phyloP scores from a whole-genome alignment of 805 yeast species.

The Nakazawaea populi region DNA sequence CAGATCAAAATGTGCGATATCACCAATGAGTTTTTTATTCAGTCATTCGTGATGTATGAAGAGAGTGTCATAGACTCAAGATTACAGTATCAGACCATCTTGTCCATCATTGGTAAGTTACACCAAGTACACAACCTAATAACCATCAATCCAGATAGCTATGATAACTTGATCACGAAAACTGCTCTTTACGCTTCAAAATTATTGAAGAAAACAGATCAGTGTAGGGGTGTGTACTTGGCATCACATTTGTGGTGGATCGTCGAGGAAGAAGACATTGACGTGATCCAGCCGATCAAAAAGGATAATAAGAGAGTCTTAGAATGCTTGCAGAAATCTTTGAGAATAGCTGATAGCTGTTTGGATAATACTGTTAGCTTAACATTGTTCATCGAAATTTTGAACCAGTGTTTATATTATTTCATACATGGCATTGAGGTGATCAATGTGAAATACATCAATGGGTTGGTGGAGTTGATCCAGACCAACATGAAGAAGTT shows the following conservation, averaged over 20 bases:
- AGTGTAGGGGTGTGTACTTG: constrained; percentile 82
- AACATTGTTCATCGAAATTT: constrained; percentile 83
- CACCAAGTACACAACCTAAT: constrained; percentile 36
- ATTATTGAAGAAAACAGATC: constrained; percentile 86
- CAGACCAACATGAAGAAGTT: constrained; percentile 53
- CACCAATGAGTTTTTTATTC: constrained; percentile 83
- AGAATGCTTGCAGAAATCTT: constrained; percentile 84
- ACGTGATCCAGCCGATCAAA: constrained; percentile 24
- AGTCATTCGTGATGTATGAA: constrained; percentile 82
- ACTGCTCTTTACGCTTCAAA: constrained; percentile 85
- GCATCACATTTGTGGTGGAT: constrained; percentile 97
- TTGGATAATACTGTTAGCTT: constrained; percentile 72
- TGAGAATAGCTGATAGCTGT: constrained; percentile 90
- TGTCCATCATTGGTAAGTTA: constrained; percentile 40
- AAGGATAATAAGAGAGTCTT: constrained; percentile 65
- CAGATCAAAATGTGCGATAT: constrained; percentile 66
- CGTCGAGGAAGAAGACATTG: constrained; percentile 40
- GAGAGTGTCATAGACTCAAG: constrained; percentile 45
- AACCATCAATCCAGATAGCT: constrained; percentile 45
- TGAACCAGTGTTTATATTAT: constrained; percentile 81
- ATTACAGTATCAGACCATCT: constrained; percentile 42
- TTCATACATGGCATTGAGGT: constrained; percentile 72
- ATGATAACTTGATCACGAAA: constrained; percentile 77
- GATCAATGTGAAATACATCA: constrained; percentile 70
- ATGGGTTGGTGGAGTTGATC: constrained; percentile 81